Base-by-base conservation (phyloP, 2,329 filamentous ascomycete species). In the Rhynchosporium graminicola region DNA sequence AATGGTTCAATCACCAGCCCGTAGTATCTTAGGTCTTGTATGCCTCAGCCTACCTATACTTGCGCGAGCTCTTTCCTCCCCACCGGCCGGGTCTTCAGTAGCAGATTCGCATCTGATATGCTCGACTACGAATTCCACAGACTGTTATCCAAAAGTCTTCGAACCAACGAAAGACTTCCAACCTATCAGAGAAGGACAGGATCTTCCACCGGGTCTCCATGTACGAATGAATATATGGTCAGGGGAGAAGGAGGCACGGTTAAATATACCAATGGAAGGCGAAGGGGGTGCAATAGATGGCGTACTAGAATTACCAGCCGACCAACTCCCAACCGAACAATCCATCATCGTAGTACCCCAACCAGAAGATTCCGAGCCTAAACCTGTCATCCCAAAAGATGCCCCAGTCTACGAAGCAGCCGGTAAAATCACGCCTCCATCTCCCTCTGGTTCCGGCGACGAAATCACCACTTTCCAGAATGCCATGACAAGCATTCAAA, bases 141-240 rank as follows among this genome's bases (percentile, higher is more conserved):
- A 88, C 62, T 90, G 87, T 74, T 90, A 90, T 67, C 86, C 87
- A 1, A 81, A 80, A 54, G 65, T 87, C 1, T 90, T 90, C 64
- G 78, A 82, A 60, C 78, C 87, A 1, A 90, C 87, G 0, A 76
- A 86, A 54, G 80, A 88, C 61, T 90, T 90, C 67, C 86, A 88
- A 72, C 70, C 76, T 7, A 79, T 90, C 46, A 84, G 80, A 63
- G 80, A 84, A 42, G 87, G 88, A 68, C 87, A 90, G 73, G 82
- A 88, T 43, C 72, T 90, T 3, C 87, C 87, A 0, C 75, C 79
- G 0, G 87, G 87, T 5, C 80, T 90, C 4, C 87, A 90, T 71
- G 80, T 90, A 57, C 83, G 87, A 45, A 75, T 90, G 60, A 84
- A 90, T 71, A 79, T 90, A 52, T 80, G 80, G 68, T 87, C 86